Conservation (phyloP, 371 early-diverging fungal species). For the Mortierella sp. region DNA sequence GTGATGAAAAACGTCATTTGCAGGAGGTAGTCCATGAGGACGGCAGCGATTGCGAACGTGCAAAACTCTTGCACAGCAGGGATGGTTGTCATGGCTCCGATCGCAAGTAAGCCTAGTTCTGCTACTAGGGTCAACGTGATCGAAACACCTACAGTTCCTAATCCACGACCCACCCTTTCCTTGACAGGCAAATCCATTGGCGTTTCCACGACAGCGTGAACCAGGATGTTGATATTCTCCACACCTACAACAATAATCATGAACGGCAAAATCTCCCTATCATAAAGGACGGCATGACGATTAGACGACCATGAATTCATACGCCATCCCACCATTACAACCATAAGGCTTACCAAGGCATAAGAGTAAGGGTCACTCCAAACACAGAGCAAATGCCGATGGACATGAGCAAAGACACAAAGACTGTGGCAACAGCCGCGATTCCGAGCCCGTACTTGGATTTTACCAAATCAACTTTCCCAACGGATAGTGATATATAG, state of each 20-base stretch:
- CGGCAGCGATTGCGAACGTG: slow-evolving; percentile 67
- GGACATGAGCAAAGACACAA: slow-evolving; percentile 63
- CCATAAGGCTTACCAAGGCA: slow-evolving; percentile 62
- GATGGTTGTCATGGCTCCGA: slow-evolving; percentile 66
- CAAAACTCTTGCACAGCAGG: slow-evolving; percentile 78
- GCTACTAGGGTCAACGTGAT: slow-evolving; percentile 68
- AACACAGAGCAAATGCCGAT: slow-evolving; percentile 64
- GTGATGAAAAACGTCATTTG: slow-evolving; percentile 79
- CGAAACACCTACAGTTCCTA: slow-evolving; percentile 69
- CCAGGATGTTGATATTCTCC: slow-evolving; percentile 78
- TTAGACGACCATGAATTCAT: no score
- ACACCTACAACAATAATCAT: slow-evolving; percentile 75
- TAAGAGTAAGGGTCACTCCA: slow-evolving; percentile 60
- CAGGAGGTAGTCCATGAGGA: slow-evolving; percentile 75
- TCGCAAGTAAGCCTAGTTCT: slow-evolving; percentile 62
- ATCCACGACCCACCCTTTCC: slow-evolving; percentile 75
- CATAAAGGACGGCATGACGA: not conserved
- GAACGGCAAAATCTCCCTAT: slow-evolving; percentile 71
- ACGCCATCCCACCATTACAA: no score
- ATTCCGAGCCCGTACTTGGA: slow-evolving; percentile 77
- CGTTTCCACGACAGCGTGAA: slow-evolving; percentile 74
- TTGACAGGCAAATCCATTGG: slow-evolving; percentile 73
- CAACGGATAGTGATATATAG: slow-evolving; percentile 70
- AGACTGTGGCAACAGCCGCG: slow-evolving; percentile 67
- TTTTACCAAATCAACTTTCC: slow-evolving; percentile 72